Evolutionary conservation across 169 alveolate species (phyloP).

Genomic region (Plasmodium reichenowi): DNA sequence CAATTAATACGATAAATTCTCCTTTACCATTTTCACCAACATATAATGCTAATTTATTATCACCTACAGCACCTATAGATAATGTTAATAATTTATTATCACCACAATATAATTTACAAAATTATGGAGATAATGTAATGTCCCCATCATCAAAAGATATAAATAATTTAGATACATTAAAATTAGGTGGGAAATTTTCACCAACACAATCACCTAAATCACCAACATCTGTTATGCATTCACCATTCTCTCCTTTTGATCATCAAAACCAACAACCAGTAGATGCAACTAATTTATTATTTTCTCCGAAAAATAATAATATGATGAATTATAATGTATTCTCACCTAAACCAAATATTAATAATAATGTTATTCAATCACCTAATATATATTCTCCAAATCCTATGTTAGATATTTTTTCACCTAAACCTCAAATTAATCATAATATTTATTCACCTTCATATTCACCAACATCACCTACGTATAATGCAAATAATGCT

Average conservation of each 20-base stretch:
- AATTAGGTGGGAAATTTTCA: conserved; percentile 92
- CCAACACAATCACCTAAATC: conserved; percentile 91
- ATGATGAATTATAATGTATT: conserved; percentile 76
- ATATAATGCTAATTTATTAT: conserved; percentile 84
- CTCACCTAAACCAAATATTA: conserved; percentile 82
- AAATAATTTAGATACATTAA: conserved; percentile 81
- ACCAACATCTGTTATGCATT: conserved; percentile 84
- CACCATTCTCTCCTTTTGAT: conserved; percentile 77
- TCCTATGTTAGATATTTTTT: conserved; percentile 76
- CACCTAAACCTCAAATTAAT: conserved; percentile 70
- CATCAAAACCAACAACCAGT: conserved; percentile 30
- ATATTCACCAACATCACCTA: conserved; percentile 88
- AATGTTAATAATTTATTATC: conserved; percentile 76
- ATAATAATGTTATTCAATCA: conserved; percentile 76
- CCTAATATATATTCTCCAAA: conserved; percentile 84
- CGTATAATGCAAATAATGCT: conserved; percentile 78
- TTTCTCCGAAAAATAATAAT: conserved; percentile 18
- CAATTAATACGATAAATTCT: conserved; percentile 85
- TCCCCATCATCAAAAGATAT: conserved; percentile 73
- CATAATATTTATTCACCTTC: conserved; percentile 80
- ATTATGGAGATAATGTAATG: conserved; percentile 35
- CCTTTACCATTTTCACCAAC: conserved; percentile 86
- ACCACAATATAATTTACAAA: conserved; percentile 72
- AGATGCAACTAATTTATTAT: conserved; percentile 27
- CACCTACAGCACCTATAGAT: conserved; percentile 81